Evolutionary conservation across 345 rosid species (phyloP).

Genomic region (Dovyalis caffra): DNA sequence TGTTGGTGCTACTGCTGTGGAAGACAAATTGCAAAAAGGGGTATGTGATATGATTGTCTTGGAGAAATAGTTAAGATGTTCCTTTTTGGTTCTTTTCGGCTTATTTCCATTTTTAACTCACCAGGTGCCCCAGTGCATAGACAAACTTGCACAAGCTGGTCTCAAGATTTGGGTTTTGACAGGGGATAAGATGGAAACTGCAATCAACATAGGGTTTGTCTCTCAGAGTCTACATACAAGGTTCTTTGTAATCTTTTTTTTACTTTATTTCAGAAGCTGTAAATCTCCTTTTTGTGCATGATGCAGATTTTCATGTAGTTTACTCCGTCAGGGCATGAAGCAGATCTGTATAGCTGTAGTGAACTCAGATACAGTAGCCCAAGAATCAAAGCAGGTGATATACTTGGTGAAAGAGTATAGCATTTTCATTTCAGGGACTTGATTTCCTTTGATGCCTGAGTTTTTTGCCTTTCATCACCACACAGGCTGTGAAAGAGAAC

Average conservation of each 20-base stretch:
- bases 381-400: conserved; percentile 59
- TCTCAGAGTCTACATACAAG: background rate
- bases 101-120: conserved; percentile 22
- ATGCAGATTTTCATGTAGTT: conserved; percentile 86
- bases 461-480: conserved; percentile 23
- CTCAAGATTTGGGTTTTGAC: conserved; percentile 97
- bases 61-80: conserved; percentile 6
- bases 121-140: conserved; percentile 97
- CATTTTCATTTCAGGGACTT: conserved; percentile 16
- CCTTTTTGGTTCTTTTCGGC: conserved; percentile 17
- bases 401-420: conserved; percentile 14
- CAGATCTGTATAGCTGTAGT: conserved; percentile 66
- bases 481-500: conserved; percentile 71
- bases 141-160: conserved; percentile 97
- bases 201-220: conserved; percentile 93
- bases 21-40: conserved; percentile 97
- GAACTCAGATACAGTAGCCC: conserved; percentile 46
- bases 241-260: conserved; percentile 17
- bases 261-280: conserved; percentile 9
- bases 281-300: conserved; percentile 20
- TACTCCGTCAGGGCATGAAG: conserved; percentile 96
- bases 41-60: conserved; percentile 37
- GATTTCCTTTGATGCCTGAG: conserved; percentile 29
- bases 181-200: conserved; percentile 99
- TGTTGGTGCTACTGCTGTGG: conserved; percentile 97